Conservation (phyloP, 169 alveolate genomes). For the Babesia caballi region DNA sequence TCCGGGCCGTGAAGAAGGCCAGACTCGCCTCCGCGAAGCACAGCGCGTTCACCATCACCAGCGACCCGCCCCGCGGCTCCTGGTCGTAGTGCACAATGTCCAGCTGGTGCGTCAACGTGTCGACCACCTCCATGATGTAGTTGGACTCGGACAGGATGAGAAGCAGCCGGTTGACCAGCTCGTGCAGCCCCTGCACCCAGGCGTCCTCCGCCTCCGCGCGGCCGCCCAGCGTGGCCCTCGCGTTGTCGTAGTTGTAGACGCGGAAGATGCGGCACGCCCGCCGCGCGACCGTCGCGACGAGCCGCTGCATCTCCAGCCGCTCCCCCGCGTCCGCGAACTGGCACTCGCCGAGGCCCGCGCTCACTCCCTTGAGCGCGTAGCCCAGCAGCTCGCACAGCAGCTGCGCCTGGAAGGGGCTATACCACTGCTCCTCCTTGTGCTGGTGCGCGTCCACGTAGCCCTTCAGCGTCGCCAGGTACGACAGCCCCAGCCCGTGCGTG, state of each 20-base stretch:
- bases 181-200: constrained; percentile 28
- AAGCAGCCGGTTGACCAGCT: constrained; percentile 14
- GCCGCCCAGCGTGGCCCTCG: neutral
- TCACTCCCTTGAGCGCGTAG: constrained; percentile 7
- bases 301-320: neutral
- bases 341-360: neutral
- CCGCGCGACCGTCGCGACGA: neutral
- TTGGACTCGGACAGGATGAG: constrained; percentile 22
- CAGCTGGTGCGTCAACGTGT: constrained; percentile 2
- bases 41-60: constrained; percentile 22
- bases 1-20: constrained; percentile 2
- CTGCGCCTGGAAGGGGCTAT: constrained; percentile 32
- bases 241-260: constrained; percentile 24
- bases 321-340: constrained; percentile 18
- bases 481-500: constrained; percentile 20
- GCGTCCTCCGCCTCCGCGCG: neutral
- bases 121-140: constrained; percentile 16
- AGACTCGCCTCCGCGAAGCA: neutral
- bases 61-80: neutral
- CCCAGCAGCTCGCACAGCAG: constrained; percentile 20
- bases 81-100: constrained; percentile 19
- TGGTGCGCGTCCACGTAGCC: neutral
- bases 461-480: neutral
- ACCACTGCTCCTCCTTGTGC: neutral
- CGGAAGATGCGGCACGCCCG: constrained; percentile 28